Base-by-base conservation (phyloP, 306 rosid genomes). In the Prunus mira region DNA sequence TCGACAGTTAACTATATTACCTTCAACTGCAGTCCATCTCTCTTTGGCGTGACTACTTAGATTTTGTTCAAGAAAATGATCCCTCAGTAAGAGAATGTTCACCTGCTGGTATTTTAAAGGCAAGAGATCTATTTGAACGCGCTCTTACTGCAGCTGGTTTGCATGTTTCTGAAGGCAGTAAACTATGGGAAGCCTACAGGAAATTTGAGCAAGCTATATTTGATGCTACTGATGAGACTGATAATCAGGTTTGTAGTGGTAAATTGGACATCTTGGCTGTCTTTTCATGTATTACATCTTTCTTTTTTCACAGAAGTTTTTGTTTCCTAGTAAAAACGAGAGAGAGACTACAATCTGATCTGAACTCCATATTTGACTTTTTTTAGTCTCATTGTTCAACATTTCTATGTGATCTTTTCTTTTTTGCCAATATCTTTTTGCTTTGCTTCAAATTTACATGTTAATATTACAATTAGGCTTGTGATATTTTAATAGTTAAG, bases 111-210 rank as follows among this genome's bases (percentile, higher is more conserved):
- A 72, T 92, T 79, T 83, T 86, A 5, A 92, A 86, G 86, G 87
- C 87, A 62, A 88, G 96, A 82, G 97, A 87, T 78, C 83, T 92
- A 30, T 95, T 87, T 83, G 97, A 95, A 77, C 84, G 78, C 55
- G 97, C 97, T 63, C 93, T 95, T 78, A 87, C 97, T 30, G 96
- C 97, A 17, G 87, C 85, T 66, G 97, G 99, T 76, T 81, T 95
- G 92, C 97, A 92, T 86, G 82, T 95, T 76, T 56, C 89, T 2
- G 86, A 95, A 79, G 99, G 97, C 28, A 81, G 63, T 79, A 86
- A 79, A 78, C 78, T 95, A 82, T 95, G 99, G 99, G 92, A 90
- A 77, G 88, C 89, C 66, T 95, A 88, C 84, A 84, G 93, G 76
- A 74, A 84, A 52, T 95, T 83, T 75, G 97, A 95, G 86, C 91